phyloP scores from a whole-genome alignment of 257 asterid species.

The Solanum tarapatanum region DNA sequence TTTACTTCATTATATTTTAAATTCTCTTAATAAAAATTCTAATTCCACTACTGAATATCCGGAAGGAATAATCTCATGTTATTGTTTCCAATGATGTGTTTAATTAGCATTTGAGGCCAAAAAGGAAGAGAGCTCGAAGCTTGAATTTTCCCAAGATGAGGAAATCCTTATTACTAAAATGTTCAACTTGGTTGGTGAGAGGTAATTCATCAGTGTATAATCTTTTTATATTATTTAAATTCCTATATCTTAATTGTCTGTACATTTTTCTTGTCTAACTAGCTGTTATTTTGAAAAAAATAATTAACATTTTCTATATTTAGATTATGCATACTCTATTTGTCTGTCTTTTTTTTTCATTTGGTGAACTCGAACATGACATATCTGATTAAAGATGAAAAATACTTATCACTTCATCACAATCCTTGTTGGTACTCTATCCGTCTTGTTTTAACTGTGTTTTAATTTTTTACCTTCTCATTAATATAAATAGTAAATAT shows the following conservation, averaged over 20 bases:
- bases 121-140: neutral
- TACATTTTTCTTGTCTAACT: too few species aligned
- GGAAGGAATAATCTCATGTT: neutral
- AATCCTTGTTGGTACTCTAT: neutral
- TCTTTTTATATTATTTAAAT: too few species aligned
- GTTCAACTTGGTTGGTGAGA: slow-evolving; percentile 19
- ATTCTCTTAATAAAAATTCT: neutral
- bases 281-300: neutral
- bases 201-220: neutral
- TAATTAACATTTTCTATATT: too few species aligned
- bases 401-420: too few species aligned
- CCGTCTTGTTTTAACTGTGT: neutral
- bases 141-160: slow-evolving; percentile 18
- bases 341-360: too few species aligned
- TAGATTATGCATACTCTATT: neutral
- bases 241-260: neutral
- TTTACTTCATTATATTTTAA: too few species aligned
- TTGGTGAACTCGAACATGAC: fast-evolving
- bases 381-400: too few species aligned
- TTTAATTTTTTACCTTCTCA: too few species aligned
- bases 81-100: neutral
- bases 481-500: too few species aligned
- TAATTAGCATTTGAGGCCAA: neutral
- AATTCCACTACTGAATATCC: neutral
- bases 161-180: slow-evolving; percentile 15